Conservation (phyloP, 371 early-diverging fungal species). For the Entomophthora muscae region DNA sequence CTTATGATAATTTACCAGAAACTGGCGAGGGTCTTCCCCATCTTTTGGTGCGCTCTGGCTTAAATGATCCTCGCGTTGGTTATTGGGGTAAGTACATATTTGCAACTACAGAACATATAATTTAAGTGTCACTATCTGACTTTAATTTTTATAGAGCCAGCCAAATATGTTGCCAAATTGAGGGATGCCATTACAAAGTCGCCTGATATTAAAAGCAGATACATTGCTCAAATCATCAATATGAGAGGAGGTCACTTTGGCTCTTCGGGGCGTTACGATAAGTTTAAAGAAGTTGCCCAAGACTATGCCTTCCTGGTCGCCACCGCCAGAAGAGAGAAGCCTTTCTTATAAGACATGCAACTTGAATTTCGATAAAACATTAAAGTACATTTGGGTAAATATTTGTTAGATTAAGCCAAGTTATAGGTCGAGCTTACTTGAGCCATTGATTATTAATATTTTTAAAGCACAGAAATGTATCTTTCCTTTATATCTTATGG, state of each 20-base stretch:
- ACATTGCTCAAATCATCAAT: background rate
- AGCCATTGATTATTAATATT: no score
- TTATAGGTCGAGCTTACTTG: no score
- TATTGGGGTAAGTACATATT: conserved; percentile 15
- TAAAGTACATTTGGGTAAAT: no score
- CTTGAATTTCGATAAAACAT: no score
- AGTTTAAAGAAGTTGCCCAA: conserved; percentile 4
- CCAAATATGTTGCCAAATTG: conserved; percentile 13
- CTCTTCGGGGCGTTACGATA: conserved; percentile 5
- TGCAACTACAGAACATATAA: no score
- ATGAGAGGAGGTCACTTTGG: conserved; percentile 10
- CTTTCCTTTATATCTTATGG: no score
- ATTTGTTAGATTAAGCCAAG: no score
- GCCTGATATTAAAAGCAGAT: no score
- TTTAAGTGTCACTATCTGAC: background rate
- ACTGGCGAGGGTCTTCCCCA: conserved; percentile 22
- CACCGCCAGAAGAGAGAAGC: background rate
- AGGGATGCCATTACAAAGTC: conserved; percentile 12
- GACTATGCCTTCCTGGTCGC: conserved; percentile 5
- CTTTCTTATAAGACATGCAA: no score
- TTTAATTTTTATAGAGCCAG: conserved; percentile 14
- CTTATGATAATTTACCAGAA: conserved; percentile 15
- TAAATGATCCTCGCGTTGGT: conserved; percentile 43
- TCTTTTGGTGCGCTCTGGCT: conserved; percentile 32
- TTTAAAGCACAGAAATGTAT: no score